Percentiles rank a stretch among this genome's conserved stretches.
phyloP scores from a whole-genome alignment of 805 yeast species.

The Kluyveromyces nonfermentans region DNA sequence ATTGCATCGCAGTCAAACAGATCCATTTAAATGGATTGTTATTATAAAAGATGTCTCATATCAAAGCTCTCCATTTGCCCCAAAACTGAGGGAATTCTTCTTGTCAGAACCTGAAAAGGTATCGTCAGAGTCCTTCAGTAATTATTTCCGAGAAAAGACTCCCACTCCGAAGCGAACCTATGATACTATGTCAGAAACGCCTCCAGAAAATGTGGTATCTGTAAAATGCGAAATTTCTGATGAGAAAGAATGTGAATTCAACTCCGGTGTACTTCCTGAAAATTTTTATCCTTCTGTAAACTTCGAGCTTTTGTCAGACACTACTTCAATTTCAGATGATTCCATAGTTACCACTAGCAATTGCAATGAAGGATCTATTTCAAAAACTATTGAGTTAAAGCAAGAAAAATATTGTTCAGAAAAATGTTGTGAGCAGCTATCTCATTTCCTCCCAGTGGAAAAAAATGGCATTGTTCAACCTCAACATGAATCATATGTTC shows the following conservation, averaged over 20 bases:
- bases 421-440: too few species aligned
- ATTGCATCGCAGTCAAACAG: not conserved
- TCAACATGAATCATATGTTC: too few species aligned
- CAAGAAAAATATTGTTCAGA: too few species aligned
- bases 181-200: not conserved
- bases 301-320: too few species aligned
- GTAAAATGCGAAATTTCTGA: not conserved
- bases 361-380: too few species aligned
- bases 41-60: slow-evolving; percentile 10
- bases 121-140: not conserved
- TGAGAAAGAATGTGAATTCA: not conserved
- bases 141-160: not conserved
- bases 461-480: too few species aligned
- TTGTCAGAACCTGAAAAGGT: not conserved
- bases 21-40: slow-evolving; percentile 7
- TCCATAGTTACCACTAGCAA: too few species aligned
- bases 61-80: not conserved
- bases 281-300: not conserved
- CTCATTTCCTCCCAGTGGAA: too few species aligned
- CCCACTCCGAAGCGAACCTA: not conserved
- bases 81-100: not conserved
- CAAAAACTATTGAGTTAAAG: too few species aligned
- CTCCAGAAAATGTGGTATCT: not conserved
- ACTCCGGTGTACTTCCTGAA: not conserved
- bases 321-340: too few species aligned